A percentile compares a stretch with the other conserved stretches of the same genome.
phyloP scores from a whole-genome alignment of 169 alveolate species.

The Fabrea salina region DNA sequence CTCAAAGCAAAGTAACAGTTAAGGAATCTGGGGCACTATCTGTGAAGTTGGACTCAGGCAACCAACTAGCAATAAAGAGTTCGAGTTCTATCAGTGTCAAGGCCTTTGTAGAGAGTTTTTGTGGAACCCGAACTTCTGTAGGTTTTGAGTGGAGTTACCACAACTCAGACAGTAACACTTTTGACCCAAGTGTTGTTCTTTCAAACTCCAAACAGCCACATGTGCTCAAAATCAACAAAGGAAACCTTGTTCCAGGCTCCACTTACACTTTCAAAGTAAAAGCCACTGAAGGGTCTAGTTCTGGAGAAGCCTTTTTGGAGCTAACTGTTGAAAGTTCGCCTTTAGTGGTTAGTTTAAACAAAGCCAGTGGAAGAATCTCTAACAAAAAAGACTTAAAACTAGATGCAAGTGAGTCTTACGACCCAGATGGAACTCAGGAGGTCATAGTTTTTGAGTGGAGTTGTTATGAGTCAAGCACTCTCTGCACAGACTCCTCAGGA shows the following conservation, averaged over 20 bases:
- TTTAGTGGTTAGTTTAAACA: background rate
- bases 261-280: background rate
- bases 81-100: too few relatives aligned
- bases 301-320: too few relatives aligned
- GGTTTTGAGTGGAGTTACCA: too few relatives aligned
- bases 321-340: background rate
- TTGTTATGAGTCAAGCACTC: background rate
- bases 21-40: too few relatives aligned
- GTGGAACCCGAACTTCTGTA: too few relatives aligned
- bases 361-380: background rate
- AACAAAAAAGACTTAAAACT: background rate
- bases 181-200: too few relatives aligned
- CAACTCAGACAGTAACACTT: too few relatives aligned
- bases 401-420: background rate
- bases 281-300: background rate
- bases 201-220: too few relatives aligned
- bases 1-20: too few relatives aligned
- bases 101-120: too few relatives aligned
- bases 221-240: background rate
- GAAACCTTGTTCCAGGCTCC: background rate
- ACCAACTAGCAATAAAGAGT: too few relatives aligned
- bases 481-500: background rate
- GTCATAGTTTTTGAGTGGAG: background rate
- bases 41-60: too few relatives aligned
- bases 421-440: background rate